phyloP scores from a whole-genome alignment of 768 basidiomycete species.

The Auriculariales sp. region DNA sequence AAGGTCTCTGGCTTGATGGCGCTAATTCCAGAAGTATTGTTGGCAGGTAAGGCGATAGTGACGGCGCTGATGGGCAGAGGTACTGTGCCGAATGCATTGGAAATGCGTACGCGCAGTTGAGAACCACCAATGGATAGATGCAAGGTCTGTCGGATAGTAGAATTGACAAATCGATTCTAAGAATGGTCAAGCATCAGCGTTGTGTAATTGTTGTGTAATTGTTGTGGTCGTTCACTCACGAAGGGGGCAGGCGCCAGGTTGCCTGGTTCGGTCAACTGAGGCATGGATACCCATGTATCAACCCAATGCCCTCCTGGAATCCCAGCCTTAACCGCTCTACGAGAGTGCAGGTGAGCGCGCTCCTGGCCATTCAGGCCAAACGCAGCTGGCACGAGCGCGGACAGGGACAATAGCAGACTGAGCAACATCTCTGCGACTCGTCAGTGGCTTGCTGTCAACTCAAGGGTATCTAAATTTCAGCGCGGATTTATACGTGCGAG shows the following conservation, averaged over 20 bases:
- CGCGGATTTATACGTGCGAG: no score
- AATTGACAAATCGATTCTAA: constrained; percentile 20
- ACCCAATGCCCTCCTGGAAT: constrained; percentile 14
- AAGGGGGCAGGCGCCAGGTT: constrained; percentile 17
- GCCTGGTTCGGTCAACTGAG: constrained; percentile 17
- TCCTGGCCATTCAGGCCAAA: no score
- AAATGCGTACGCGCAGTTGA: constrained; percentile 29
- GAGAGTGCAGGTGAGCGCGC: no score
- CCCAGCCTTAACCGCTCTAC: no score
- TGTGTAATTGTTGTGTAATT: not conserved
- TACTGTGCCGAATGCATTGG: constrained; percentile 32
- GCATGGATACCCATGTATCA: constrained; percentile 17
- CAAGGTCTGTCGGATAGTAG: constrained; percentile 35
- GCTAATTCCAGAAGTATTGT: constrained; percentile 22
- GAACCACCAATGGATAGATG: constrained; percentile 25
- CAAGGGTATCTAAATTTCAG: no score
- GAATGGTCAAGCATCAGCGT: constrained; percentile 7
- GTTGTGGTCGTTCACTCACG: not conserved
- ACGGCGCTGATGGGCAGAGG: constrained; percentile 30
- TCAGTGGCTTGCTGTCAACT: no score
- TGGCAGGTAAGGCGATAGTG: constrained; percentile 25
- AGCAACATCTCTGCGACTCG: no score
- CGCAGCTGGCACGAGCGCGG: no score
- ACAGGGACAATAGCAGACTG: no score
- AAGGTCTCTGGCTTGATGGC: constrained; percentile 22